Percentiles rank a stretch among this genome's conserved stretches.
Evolutionary conservation across 139 green algal species (phyloP).

Genomic region (Trebouxia sp.): DNA sequence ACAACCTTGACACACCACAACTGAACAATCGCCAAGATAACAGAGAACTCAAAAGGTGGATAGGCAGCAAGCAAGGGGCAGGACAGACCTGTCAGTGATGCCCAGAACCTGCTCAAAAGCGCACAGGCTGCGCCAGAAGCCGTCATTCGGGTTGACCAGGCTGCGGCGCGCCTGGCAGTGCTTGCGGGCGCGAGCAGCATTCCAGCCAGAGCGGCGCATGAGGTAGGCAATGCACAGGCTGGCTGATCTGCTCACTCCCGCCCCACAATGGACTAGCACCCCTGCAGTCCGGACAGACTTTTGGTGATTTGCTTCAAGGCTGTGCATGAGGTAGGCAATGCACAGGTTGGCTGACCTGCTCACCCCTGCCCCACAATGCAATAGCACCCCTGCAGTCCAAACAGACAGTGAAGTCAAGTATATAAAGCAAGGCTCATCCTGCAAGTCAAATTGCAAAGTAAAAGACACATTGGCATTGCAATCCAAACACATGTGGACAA

Average conservation of each 20-base stretch:
- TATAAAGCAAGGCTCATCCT: no score
- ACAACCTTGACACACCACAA: no score
- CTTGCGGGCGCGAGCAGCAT: conserved; percentile 45
- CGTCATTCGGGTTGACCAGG: conserved; percentile 73
- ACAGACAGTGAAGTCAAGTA: no score
- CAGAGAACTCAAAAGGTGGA: no score
- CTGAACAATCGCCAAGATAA: no score
- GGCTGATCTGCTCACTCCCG: conserved; percentile 74
- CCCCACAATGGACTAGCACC: conserved; percentile 84
- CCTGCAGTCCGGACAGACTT: conserved; percentile 46
- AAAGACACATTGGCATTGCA: no score
- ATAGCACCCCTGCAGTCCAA: conserved; percentile 27
- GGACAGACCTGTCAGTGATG: conserved; percentile 59
- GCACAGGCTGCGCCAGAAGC: conserved; percentile 78
- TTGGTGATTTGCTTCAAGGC: no score
- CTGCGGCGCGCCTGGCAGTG: conserved; percentile 47
- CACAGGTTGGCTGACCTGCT: conserved; percentile 70
- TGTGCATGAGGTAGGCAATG: conserved; percentile 83
- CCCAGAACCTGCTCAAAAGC: conserved; percentile 72
- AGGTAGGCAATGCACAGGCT: conserved; percentile 79
- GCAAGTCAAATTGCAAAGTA: no score
- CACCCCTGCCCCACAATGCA: conserved; percentile 85
- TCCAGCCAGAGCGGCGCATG: conserved; percentile 70
- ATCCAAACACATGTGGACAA: no score
- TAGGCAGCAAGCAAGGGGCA: background rate